Percentiles rank a stretch among this genome's conserved stretches.
Evolutionary conservation across 192 early-diverging fungal genomes (phyloP).

Genomic region (Podila clonocystis): DNA sequence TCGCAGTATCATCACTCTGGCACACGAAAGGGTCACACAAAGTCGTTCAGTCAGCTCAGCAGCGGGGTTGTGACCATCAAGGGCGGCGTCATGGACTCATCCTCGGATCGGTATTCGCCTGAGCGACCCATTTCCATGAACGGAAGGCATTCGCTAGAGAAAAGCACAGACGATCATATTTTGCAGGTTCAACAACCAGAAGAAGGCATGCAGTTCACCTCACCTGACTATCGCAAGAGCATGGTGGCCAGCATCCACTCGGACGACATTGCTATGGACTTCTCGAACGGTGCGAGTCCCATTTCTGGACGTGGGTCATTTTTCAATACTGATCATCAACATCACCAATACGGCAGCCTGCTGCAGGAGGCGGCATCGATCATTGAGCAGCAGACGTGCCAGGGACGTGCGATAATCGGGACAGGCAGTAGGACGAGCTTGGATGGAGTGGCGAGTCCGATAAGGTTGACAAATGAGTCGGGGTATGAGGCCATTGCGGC

Average conservation of each 20-base stretch:
- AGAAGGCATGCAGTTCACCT: constrained; percentile 41
- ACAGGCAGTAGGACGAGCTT: too few species aligned
- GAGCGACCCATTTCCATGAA: background rate
- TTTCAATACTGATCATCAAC: background rate
- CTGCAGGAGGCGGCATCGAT: constrained; percentile 33
- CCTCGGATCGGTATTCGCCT: background rate
- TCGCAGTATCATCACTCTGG: background rate
- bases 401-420: background rate
- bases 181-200: background rate
- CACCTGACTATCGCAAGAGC: constrained; percentile 38
- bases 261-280: constrained; percentile 16
- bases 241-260: constrained; percentile 19
- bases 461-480: background rate
- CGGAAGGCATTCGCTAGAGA: background rate
- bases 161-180: too few species aligned
- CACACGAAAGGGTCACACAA: background rate
- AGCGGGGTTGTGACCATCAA: background rate
- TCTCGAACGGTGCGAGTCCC: background rate
- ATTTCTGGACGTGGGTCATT: constrained; percentile 9
- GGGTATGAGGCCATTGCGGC: too few species aligned
- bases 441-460: too few species aligned
- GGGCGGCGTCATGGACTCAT: background rate
- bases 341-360: constrained; percentile 22
- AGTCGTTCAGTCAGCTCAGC: background rate
- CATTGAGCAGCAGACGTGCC: constrained; percentile 18